Evolutionary conservation across 2,329 filamentous ascomycete species (phyloP), one percentile per base, ranked within the genome.

Genomic region (Pezicula carpinea): DNA sequence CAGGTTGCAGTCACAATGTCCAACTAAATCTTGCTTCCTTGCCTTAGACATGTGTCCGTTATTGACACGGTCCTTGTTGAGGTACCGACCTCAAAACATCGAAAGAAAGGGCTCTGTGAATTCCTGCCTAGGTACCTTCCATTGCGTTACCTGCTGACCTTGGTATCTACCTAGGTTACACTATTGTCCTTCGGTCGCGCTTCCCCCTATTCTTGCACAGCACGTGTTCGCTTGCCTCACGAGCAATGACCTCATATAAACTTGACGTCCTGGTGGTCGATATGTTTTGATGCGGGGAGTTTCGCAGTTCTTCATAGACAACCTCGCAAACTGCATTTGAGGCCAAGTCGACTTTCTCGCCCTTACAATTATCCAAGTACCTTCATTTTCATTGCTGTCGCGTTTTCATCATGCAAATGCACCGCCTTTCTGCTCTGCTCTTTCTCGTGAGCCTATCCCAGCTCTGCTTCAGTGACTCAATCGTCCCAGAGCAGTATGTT

Each of bases 401-500:
- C 17, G 10, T 14, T 38, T 5, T 22, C 47, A 42, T 17, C 29
- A 52, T 53, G 47, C 39, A 42, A 6, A 18, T 41, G 21, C 19
- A 5, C 38, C 8, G 4, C 19, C 13, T 21, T 48, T 35, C 17
- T 43, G 18, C 14, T 49, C 22, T 5, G 36, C 15, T 39, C 23
- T n/a, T 26, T 36, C 10, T 40, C 5, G 19, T 40, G 10, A 29
- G 7, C 22, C 13, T 29, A 8, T 40, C 38, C 4, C 13, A 2
- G 5, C 14, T 40, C 38, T 40, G 38, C 35, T 14, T 38, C n/a
- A 23, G 19, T n/a, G 26, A 15, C n/a, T 44, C 26, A 26, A 40
- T 39, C 26, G 21, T 26, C 26, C 32, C 29, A 35, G 26, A 31
- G 21, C 49, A 47, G 38, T 21, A 56, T 46, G 49, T 60, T 23